These are phyloP conservation scores for Umbelopsis sp. DNA, from an alignment of 192 early-diverging fungal species.

Conservation along the genomic window DNA sequence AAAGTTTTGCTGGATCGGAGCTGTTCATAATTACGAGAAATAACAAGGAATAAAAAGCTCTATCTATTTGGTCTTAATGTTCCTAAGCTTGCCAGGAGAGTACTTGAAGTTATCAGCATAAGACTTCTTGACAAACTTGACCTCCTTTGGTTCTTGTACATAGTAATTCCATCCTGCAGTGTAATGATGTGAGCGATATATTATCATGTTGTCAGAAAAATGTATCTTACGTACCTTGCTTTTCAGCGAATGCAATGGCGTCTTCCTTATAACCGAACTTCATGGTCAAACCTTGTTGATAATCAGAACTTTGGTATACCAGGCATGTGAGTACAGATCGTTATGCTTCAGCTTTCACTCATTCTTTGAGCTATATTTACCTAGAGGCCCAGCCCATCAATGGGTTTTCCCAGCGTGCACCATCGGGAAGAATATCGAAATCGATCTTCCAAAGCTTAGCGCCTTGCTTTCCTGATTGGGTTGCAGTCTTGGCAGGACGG, in stretches of 20 bases:
- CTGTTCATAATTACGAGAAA: constrained; percentile 2
- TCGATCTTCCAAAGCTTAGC: constrained; percentile 87
- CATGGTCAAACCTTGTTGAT: constrained; percentile 77
- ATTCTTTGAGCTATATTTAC: constrained; percentile 40
- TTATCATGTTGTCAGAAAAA: background rate
- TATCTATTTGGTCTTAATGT: constrained; percentile 85
- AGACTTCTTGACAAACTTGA: constrained; percentile 75
- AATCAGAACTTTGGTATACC: constrained; percentile 67
- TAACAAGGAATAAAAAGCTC: constrained; percentile 6
- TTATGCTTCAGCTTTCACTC: background rate
- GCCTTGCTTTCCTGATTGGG: constrained; percentile 80
- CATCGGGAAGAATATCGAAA: constrained; percentile 79
- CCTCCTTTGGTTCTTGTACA: constrained; percentile 89
- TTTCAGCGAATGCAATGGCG: constrained; percentile 93
- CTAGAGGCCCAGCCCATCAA: constrained; percentile 93
- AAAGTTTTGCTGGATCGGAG: constrained; percentile 19
- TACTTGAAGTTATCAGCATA: constrained; percentile 96
- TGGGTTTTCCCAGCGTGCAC: constrained; percentile 90
- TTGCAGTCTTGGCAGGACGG: constrained; percentile 79
- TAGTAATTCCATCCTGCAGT: constrained; percentile 79
- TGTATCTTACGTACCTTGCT: constrained; percentile 61
- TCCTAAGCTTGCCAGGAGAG: constrained; percentile 73
- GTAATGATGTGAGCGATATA: background rate
- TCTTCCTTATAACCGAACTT: constrained; percentile 88
- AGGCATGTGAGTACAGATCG: background rate